Conservation (phyloP, 495 filamentous ascomycete species). For the Filosporella fistucella region DNA sequence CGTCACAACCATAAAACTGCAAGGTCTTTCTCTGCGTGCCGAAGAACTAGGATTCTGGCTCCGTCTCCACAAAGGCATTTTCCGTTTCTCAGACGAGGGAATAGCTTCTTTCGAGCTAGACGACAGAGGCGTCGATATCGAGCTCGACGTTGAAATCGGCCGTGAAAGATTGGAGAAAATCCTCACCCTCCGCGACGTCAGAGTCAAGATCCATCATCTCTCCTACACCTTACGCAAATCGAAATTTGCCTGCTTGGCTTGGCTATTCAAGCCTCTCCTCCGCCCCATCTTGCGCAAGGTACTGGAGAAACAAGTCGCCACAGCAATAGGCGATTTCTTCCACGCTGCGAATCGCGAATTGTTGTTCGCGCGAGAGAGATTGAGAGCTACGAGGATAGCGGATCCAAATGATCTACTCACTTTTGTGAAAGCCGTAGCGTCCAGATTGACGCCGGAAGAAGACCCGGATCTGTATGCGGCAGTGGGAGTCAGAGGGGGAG, state of each 20-base stretch:
- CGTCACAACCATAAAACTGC: conserved; percentile 67
- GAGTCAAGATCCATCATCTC: conserved; percentile 81
- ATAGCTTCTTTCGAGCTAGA: conserved; percentile 83
- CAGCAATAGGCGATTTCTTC: conserved; percentile 62
- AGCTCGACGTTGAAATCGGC: conserved; percentile 76
- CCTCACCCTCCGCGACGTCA: conserved; percentile 68
- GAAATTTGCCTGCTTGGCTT: conserved; percentile 70
- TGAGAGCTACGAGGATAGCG: conserved; percentile 79
- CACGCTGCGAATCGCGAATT: conserved; percentile 78
- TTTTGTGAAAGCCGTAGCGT: conserved; percentile 76
- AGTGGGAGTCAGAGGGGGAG: conserved; percentile 51
- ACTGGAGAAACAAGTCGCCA: conserved; percentile 73
- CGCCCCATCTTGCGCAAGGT: conserved; percentile 73
- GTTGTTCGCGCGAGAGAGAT: conserved; percentile 77
- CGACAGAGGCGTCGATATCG: conserved; percentile 79
- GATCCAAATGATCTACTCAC: conserved; percentile 75
- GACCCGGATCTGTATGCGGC: conserved; percentile 70
- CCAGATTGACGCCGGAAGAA: conserved; percentile 62
- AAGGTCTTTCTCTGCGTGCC: conserved; percentile 76
- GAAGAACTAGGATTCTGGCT: conserved; percentile 80
- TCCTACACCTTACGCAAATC: conserved; percentile 70
- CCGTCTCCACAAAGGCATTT: conserved; percentile 58
- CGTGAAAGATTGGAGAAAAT: conserved; percentile 72
- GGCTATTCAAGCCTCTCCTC: conserved; percentile 81
- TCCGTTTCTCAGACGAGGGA: conserved; percentile 72